Percentiles rank a stretch among this genome's conserved stretches.
These are phyloP conservation scores for Solanum chiquidenum DNA, from an alignment of 257 asterid species.

Conservation along the genomic window DNA sequence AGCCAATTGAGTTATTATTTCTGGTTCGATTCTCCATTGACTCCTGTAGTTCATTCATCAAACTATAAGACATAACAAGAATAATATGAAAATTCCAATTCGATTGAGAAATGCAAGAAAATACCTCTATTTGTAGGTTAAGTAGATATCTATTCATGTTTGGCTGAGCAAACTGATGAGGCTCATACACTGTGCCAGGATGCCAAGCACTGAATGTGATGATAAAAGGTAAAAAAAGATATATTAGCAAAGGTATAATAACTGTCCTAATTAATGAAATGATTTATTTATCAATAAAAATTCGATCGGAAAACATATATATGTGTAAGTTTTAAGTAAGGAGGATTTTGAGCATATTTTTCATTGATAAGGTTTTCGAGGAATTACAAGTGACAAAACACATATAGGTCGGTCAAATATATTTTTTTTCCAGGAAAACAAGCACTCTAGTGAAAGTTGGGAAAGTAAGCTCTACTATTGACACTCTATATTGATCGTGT, in stretches of 20 bases:
- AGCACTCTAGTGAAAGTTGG: neutral
- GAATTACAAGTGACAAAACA: neutral
- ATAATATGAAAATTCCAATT: neutral
- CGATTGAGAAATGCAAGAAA: neutral
- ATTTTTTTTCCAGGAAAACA: neutral
- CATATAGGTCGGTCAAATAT: neutral
- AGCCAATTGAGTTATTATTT: slow-evolving; percentile 17
- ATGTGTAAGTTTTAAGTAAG: neutral
- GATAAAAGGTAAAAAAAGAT: neutral
- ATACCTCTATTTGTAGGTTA: slow-evolving; percentile 44
- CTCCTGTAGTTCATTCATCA: slow-evolving; percentile 25
- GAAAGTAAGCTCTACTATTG: neutral
- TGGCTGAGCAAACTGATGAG: slow-evolving; percentile 49
- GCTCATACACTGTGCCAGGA: slow-evolving; percentile 34
- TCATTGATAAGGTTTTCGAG: neutral
- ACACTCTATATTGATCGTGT: neutral
- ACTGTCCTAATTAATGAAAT: neutral
- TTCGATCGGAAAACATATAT: neutral
- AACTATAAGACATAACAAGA: neutral
- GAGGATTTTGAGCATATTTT: neutral
- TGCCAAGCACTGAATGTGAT: slow-evolving; percentile 44
- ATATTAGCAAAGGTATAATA: neutral
- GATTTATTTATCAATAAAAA: neutral
- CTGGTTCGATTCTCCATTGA: slow-evolving; percentile 20
- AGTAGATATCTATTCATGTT: slow-evolving; percentile 43